These are phyloP conservation scores for Clitoria ternatea DNA, from an alignment of 306 rosid genomes.

Conservation along the genomic window DNA sequence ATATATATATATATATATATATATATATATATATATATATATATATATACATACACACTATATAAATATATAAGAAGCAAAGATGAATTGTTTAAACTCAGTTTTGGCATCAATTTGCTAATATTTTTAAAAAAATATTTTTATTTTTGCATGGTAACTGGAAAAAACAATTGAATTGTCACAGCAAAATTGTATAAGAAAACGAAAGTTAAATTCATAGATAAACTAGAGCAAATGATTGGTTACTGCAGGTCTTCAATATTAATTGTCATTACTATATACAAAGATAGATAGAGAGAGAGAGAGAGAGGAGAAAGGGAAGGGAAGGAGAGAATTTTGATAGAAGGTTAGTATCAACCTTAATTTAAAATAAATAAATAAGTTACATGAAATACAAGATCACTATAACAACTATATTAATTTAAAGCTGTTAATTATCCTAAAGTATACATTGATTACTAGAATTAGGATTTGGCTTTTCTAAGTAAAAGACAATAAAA, in stretches of 20 bases:
- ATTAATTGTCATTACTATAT: neutral
- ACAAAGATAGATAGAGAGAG: neutral
- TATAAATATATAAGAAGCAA: neutral
- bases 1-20: too few relatives aligned
- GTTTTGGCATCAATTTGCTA: neutral
- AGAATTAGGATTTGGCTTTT: conserved; percentile 17
- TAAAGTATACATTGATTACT: conserved; percentile 11
- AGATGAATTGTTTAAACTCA: neutral
- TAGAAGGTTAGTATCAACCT: neutral
- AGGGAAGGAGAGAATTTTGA: neutral
- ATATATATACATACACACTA: too few relatives aligned
- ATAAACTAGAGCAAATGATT: neutral
- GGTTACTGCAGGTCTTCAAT: too few relatives aligned
- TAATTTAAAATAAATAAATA: neutral
- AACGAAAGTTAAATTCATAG: neutral
- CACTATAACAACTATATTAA: neutral
- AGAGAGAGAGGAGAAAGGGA: neutral
- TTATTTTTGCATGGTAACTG: neutral
- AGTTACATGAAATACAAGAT: neutral
- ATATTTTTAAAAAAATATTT: neutral
- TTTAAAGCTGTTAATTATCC: conserved; percentile 17
- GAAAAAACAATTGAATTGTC: neutral
- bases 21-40: too few relatives aligned
- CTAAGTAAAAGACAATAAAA: conserved; percentile 26
- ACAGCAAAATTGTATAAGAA: neutral